phyloP scores from a whole-genome alignment of 2,329 filamentous ascomycete species.

The Talaromyces piceae region DNA sequence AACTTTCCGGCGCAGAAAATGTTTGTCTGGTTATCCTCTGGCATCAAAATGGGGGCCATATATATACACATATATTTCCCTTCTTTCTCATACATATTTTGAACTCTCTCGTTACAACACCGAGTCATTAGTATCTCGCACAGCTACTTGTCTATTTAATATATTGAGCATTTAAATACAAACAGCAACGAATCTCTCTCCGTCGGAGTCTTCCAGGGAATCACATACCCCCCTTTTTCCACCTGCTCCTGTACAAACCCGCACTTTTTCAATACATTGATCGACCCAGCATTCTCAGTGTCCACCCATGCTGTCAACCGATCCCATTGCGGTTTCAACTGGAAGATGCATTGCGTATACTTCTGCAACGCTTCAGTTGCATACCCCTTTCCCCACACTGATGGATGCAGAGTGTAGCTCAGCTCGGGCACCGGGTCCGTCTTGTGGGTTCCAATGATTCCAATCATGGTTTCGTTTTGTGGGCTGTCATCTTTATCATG shows the following conservation, averaged over 20 bases:
- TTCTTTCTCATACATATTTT: background rate
- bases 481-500: background rate
- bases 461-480: background rate
- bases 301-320: slow-evolving; percentile 17
- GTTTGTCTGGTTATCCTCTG: no score
- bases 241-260: slow-evolving; percentile 15
- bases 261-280: slow-evolving; percentile 20
- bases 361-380: slow-evolving; percentile 10
- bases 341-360: background rate
- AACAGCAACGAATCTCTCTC: background rate
- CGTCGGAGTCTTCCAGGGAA: background rate
- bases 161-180: background rate
- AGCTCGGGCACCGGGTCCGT: slow-evolving; percentile 5
- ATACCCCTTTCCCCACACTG: slow-evolving; percentile 11
- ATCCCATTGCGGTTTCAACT: background rate
- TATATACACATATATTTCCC: no score
- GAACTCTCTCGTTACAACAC: background rate
- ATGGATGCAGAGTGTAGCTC: slow-evolving; percentile 12
- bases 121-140: background rate
- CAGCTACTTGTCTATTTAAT: background rate
- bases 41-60: no score
- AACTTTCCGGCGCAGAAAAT: background rate
- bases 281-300: slow-evolving; percentile 16
- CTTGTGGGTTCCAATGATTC: slow-evolving; percentile 3
- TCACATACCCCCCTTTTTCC: slow-evolving; percentile 2